Percentiles rank a stretch among this genome's conserved stretches.
Conservation (phyloP, 2,329 filamentous ascomycete genomes). For the Cladophialophora yegresii region DNA sequence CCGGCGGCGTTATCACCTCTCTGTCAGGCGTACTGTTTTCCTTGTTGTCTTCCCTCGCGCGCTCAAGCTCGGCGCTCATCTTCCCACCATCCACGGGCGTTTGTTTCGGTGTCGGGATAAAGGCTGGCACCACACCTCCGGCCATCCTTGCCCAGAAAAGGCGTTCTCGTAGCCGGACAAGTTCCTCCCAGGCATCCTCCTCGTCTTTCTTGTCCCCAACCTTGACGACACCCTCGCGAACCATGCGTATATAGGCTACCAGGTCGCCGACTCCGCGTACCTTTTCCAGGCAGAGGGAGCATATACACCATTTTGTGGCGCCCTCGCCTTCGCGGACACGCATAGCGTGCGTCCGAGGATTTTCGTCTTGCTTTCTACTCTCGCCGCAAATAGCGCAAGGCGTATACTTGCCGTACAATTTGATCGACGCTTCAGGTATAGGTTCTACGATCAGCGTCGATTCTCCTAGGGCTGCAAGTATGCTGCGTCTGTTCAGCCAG, state of each 20-base stretch:
- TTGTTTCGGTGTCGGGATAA: slow-evolving; percentile 39
- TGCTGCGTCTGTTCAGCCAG: slow-evolving; percentile 85
- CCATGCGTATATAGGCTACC: slow-evolving; percentile 83
- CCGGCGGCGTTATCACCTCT: not conserved
- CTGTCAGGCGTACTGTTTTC: slow-evolving; percentile 18
- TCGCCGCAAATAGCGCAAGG: slow-evolving; percentile 91
- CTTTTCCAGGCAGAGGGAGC: slow-evolving; percentile 79
- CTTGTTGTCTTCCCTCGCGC: slow-evolving; percentile 10
- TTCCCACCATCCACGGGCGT: slow-evolving; percentile 27
- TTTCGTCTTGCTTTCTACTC: slow-evolving; percentile 66
- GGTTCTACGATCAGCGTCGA: slow-evolving; percentile 89
- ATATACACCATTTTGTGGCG: slow-evolving; percentile 86
- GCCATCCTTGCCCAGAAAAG: slow-evolving; percentile 98
- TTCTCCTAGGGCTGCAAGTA: slow-evolving; percentile 78
- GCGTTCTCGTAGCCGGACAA: slow-evolving; percentile 80
- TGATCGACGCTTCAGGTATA: slow-evolving; percentile 61
- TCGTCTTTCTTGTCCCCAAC: slow-evolving; percentile 76
- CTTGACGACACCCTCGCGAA: slow-evolving; percentile 85
- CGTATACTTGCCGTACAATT: slow-evolving; percentile 48
- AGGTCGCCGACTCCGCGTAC: slow-evolving; percentile 90
- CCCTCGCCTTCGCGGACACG: slow-evolving; percentile 82
- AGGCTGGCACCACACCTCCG: slow-evolving; percentile 79
- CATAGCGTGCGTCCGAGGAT: slow-evolving; percentile 83
- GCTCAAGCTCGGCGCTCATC: slow-evolving; percentile 19
- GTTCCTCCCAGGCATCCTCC: slow-evolving; percentile 91